Conservation (phyloP, 805 yeast genomes). For the Cyberlindnera subsufficiens region DNA sequence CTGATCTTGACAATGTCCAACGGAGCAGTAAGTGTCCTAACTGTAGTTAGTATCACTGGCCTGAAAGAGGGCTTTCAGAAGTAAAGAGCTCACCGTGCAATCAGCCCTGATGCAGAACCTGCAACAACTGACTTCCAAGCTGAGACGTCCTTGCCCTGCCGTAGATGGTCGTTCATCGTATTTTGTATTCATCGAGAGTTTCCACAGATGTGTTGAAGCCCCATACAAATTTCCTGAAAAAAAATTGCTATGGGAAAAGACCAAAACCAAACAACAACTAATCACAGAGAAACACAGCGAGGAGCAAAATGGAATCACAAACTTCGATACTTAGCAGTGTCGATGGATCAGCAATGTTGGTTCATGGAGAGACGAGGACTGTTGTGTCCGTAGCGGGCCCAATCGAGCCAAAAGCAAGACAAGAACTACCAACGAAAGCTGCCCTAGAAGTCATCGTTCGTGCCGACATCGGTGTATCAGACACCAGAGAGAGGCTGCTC, state of each 20-base stretch:
- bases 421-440: slow-evolving; percentile 76
- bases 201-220: too few relatives aligned
- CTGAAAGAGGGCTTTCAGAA: too few relatives aligned
- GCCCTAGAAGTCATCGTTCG: slow-evolving; percentile 73
- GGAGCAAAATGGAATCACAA: slow-evolving; percentile 7
- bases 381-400: slow-evolving; percentile 88
- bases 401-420: slow-evolving; percentile 73
- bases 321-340: slow-evolving; percentile 42
- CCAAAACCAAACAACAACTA: not conserved
- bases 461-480: slow-evolving; percentile 72
- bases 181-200: slow-evolving; percentile 3
- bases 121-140: slow-evolving; percentile 36
- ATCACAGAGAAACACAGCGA: not conserved
- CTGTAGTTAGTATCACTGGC: not conserved
- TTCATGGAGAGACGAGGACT: slow-evolving; percentile 47
- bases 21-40: slow-evolving; percentile 64
- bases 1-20: slow-evolving; percentile 74
- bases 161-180: slow-evolving; percentile 33
- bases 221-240: too few relatives aligned
- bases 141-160: slow-evolving; percentile 36
- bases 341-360: slow-evolving; percentile 74
- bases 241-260: too few relatives aligned
- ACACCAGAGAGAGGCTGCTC: slow-evolving; percentile 67
- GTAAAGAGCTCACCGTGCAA: slow-evolving; percentile 23
- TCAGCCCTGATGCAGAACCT: slow-evolving; percentile 42